Conservation (phyloP, 192 early-diverging fungal genomes). For the Rhizoclosmatium globosum region DNA sequence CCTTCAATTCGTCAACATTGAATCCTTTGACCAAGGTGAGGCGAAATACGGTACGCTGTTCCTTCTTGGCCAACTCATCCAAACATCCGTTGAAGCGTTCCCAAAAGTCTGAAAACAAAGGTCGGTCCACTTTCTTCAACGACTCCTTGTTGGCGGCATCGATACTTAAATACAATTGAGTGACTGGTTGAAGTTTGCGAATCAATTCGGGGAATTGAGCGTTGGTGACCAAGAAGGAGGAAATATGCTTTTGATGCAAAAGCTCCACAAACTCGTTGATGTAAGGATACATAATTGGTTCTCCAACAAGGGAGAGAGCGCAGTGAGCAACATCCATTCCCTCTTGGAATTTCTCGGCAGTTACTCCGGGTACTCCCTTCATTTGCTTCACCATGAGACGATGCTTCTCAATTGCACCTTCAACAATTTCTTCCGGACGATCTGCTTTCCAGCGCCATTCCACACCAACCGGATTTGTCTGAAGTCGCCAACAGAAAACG, state of each 20-base stretch:
- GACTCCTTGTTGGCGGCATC: conserved; percentile 81
- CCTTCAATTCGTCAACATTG: conserved; percentile 71
- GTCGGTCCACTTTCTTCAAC: conserved; percentile 78
- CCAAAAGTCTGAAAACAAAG: conserved; percentile 81
- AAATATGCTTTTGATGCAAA: conserved; percentile 71
- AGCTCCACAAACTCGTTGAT: conserved; percentile 79
- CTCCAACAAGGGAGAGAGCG: conserved; percentile 74
- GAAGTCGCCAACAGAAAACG: conserved; percentile 70
- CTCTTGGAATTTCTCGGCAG: conserved; percentile 76
- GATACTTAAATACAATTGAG: conserved; percentile 78
- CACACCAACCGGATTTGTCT: conserved; percentile 78
- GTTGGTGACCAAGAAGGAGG: conserved; percentile 79
- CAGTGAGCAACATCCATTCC: conserved; percentile 71
- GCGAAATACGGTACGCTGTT: conserved; percentile 78
- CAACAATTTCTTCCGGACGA: conserved; percentile 68
- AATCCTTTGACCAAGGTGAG: conserved; percentile 78
- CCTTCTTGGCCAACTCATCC: conserved; percentile 69
- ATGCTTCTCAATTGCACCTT: conserved; percentile 74
- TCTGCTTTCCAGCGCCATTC: conserved; percentile 80
- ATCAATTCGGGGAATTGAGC: conserved; percentile 79
- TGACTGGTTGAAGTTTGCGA: conserved; percentile 61
- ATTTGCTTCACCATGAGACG: conserved; percentile 79
- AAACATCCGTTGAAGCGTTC: conserved; percentile 70
- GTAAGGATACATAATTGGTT: conserved; percentile 70
- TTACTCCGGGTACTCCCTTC: conserved; percentile 79